These are phyloP conservation scores for Bjerkandera adusta DNA, from an alignment of 1,284 basidiomycete species.

Conservation along the genomic window DNA sequence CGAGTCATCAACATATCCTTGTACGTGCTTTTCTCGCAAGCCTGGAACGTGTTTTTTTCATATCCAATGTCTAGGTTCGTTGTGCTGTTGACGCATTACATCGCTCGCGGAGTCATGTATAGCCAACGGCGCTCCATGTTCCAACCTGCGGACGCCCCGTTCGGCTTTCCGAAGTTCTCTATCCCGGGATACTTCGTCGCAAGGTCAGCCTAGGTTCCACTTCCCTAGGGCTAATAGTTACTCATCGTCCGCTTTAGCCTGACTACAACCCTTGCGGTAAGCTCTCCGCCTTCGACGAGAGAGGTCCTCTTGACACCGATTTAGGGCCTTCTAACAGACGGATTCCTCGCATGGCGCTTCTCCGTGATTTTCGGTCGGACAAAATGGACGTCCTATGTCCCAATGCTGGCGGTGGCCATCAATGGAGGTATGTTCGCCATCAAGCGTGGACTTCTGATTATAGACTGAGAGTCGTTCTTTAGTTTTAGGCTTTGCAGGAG, in stretches of 20 bases:
- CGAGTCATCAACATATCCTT: conserved; percentile 15
- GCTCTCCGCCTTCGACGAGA: not conserved
- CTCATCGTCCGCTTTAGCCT: conserved; percentile 4
- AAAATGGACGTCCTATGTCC: conserved; percentile 22
- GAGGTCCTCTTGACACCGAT: not conserved
- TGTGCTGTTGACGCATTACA: conserved; percentile 3
- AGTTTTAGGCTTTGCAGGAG: conserved; percentile 24
- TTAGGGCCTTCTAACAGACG: conserved; percentile 23
- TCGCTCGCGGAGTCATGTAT: conserved; percentile 2
- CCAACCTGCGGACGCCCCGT: not conserved
- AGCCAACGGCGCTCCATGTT: not conserved
- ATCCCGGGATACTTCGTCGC: conserved; percentile 3
- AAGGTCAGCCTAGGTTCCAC: conserved; percentile 2
- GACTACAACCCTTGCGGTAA: conserved; percentile 18
- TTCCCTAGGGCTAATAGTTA: too few species aligned
- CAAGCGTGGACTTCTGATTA: not conserved
- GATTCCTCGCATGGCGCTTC: conserved; percentile 24
- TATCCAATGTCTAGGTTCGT: conserved; percentile 1
- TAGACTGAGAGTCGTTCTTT: not conserved
- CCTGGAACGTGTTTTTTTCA: too few species aligned
- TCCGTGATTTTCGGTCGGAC: conserved; percentile 18
- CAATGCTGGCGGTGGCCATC: conserved; percentile 13
- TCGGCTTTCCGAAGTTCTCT: conserved; percentile 3
- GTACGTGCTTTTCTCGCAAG: conserved; percentile 2
- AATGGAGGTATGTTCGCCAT: conserved; percentile 14